Percentiles rank a stretch among this genome's conserved stretches.
Conservation (phyloP, 371 early-diverging fungal species). For the Rhizomucor pusillus region DNA sequence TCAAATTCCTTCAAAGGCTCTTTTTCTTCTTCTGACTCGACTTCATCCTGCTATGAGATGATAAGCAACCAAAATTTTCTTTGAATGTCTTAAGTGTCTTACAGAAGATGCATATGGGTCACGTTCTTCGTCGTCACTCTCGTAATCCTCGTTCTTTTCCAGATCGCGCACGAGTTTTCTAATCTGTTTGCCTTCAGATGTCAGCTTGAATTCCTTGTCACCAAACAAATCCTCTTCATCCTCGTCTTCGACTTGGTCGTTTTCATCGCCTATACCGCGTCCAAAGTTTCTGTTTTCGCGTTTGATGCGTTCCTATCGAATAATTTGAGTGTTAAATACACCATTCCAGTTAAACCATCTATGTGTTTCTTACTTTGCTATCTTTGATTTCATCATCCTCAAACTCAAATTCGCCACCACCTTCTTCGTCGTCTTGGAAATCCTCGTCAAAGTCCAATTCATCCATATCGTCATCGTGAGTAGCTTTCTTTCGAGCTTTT, state of each 20-base stretch:
- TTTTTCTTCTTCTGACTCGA: conserved; percentile 44
- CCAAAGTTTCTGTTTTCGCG: conserved; percentile 37
- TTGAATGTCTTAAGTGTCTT: conserved; percentile 16
- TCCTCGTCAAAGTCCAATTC: conserved; percentile 52
- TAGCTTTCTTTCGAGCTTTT: neutral
- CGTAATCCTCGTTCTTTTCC: conserved; percentile 72
- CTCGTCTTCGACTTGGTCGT: neutral
- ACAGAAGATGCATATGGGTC: conserved; percentile 72
- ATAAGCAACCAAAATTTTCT: neutral
- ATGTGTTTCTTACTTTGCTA: conserved; percentile 28
- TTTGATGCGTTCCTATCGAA: conserved; percentile 31
- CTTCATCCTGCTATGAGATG: conserved; percentile 39
- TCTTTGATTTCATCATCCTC: conserved; percentile 66
- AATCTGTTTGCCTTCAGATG: conserved; percentile 58
- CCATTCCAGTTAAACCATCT: conserved; percentile 9
- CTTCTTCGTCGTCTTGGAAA: conserved; percentile 79
- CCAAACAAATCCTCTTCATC: conserved; percentile 14
- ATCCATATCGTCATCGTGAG: conserved; percentile 48
- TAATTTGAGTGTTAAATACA: neutral
- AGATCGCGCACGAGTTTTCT: conserved; percentile 71
- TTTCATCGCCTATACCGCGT: conserved; percentile 10
- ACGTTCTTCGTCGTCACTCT: conserved; percentile 71
- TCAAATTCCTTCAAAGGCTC: conserved; percentile 42
- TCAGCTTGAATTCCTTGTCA: conserved; percentile 19
- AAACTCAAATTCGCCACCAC: conserved; percentile 62